A percentile compares a stretch with the other conserved stretches of the same genome.
Evolutionary conservation across 805 yeast genomes (phyloP).

Genomic region (Candida suzukii): DNA sequence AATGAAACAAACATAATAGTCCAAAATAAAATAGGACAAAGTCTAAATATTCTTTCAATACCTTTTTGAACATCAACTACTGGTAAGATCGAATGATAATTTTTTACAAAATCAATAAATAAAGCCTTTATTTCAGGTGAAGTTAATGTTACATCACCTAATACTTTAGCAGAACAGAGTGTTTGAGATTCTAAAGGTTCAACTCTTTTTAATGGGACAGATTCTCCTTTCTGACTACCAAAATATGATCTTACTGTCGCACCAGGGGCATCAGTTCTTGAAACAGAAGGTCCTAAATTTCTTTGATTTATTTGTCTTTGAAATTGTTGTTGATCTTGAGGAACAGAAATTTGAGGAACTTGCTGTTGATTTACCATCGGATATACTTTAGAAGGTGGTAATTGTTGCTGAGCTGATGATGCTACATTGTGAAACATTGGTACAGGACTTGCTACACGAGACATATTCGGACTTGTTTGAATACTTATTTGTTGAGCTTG

Average conservation of each 20-base stretch:
- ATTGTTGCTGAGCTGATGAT: neutral
- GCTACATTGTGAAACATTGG: neutral
- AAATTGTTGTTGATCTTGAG: slow-evolving; percentile 1
- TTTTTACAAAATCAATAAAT: slow-evolving; percentile 61
- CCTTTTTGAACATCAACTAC: slow-evolving; percentile 78
- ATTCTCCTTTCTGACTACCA: slow-evolving; percentile 6
- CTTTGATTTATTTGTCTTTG: neutral
- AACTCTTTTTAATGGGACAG: neutral
- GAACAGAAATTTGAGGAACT: slow-evolving; percentile 1
- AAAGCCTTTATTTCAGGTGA: slow-evolving; percentile 55
- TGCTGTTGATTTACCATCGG: slow-evolving; percentile 7
- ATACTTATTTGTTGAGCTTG: neutral
- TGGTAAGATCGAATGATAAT: slow-evolving; percentile 82
- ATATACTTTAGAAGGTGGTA: neutral
- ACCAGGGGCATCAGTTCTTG: slow-evolving; percentile 9
- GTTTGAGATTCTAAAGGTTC: slow-evolving; percentile 24
- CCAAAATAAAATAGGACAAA: slow-evolving; percentile 92
- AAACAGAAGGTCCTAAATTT: slow-evolving; percentile 13
- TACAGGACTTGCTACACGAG: slow-evolving; percentile 2
- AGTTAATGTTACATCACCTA: slow-evolving; percentile 61
- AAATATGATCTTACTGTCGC: slow-evolving; percentile 5
- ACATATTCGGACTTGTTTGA: slow-evolving; percentile 1
- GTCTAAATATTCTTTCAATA: slow-evolving; percentile 69
- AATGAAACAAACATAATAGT: slow-evolving; percentile 81
- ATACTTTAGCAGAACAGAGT: slow-evolving; percentile 56